Evolutionary conservation across 768 basidiomycete species (phyloP), one percentile per base, ranked within the genome.

Genomic region (Lactarius akahatsu): DNA sequence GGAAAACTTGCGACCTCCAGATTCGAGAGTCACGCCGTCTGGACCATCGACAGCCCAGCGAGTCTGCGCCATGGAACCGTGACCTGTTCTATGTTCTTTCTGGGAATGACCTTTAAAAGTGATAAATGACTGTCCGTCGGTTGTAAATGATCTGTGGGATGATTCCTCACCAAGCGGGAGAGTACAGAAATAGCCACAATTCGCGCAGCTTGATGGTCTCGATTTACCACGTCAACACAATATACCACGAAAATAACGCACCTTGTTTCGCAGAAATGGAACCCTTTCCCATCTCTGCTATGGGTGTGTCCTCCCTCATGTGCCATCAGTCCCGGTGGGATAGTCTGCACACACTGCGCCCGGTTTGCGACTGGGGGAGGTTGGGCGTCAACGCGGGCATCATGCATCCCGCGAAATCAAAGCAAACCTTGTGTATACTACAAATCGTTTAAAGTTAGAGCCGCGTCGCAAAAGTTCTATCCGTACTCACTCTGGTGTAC

Each of bases 31-130:
- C 2, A 77, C 78, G 20, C 79, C 83, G 9, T 85, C 82, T 1
- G 80, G 79, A 0, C 81, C 83, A 61, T 86, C 84, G 4, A 87
- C 71, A 0, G 81, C 77, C 87, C 87, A 88, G 50, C 78, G 77
- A 0, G 84, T 82, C 63, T 76, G 78, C 0, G 84, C 82, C 86
- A 87, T 87, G 1, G 85, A 86, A 6, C 86, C 87, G 64, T 88
- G 86, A 18, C 78, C 78, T 0, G 86, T 88, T 54, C 86, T 85
- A 45, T 88, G 86, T 55, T 85, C 83, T 67, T 81, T 78, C 64
- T 88, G 85, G 0, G 83, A 63, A 64, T 88, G 87, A 0, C 83
- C 86, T 88, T 57, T 26, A 50, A 50, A 13, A n/a, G 36, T 16
- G 5, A 13, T 56, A 40, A 67, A 32, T 20, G 18, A 15, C 34